phyloP scores from a whole-genome alignment of 208 protist genomes.

The Crithidia thermophila region DNA sequence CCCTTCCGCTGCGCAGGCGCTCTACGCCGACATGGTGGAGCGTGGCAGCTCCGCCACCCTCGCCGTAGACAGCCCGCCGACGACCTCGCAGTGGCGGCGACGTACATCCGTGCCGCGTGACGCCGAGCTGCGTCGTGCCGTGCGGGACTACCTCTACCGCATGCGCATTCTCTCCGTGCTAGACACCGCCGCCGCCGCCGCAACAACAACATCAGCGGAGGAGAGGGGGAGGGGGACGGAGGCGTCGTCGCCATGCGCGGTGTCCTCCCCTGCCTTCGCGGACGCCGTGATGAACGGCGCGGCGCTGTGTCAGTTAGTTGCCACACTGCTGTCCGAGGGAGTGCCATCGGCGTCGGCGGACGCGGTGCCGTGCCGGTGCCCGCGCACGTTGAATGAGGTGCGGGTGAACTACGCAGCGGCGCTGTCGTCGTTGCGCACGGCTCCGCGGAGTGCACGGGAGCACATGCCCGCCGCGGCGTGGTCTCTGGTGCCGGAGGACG shows the following conservation, averaged over 20 bases:
- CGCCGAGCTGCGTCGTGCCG: constrained; percentile 35
- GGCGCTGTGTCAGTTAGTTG: constrained; percentile 60
- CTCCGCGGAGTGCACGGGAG: constrained; percentile 14
- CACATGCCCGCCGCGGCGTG: constrained; percentile 29
- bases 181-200: constrained; percentile 6
- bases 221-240: too few relatives aligned
- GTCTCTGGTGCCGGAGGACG: constrained; percentile 47
- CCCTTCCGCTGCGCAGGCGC: not conserved
- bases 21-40: constrained; percentile 23
- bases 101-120: constrained; percentile 22
- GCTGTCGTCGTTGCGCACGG: constrained; percentile 16
- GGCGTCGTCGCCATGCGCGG: too few relatives aligned
- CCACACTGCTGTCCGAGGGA: constrained; percentile 18
- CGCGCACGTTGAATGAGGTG: constrained; percentile 50
- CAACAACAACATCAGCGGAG: too few relatives aligned
- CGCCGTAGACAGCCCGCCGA: not conserved
- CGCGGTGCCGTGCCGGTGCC: constrained; percentile 33
- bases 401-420: constrained; percentile 52
- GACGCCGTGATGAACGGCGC: constrained; percentile 77
- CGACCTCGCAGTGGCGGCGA: constrained; percentile 15
- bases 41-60: not conserved
- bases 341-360: not conserved
- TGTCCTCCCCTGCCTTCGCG: constrained; percentile 32
- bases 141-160: constrained; percentile 73
- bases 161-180: constrained; percentile 60